Base-by-base conservation (phyloP, 352 stramenopile genomes). In the Phytophthora agathidicida region DNA sequence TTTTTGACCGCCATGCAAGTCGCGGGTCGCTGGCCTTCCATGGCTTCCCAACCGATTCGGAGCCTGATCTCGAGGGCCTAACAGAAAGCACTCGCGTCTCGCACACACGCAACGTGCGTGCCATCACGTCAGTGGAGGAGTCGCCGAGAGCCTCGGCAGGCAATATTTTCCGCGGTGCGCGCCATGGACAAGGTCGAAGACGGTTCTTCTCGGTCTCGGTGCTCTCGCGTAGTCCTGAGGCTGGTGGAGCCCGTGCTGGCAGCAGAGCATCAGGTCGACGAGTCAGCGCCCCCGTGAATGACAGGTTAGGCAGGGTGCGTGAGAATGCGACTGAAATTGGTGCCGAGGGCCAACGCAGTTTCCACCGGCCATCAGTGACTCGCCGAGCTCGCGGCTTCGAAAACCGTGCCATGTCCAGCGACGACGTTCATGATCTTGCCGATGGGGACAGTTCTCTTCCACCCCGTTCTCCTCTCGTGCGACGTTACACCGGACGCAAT, bases 21-120 rank as follows among this genome's bases (percentile, higher is more conserved):
- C 83, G 82, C n/a, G 86, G 84, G 0, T 96, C 86, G 3, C 61
- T 96, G 54, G 86, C 86, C 11, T 93, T 94, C 60, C 86, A 94
- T 24, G 60, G 63, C 1, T 33, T 87, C 9, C 59, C 78, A 9
- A 53, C 41, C n/a, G 64, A 83, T 8, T 62, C 59, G 1, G 65
- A 71, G 4, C 56, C 27, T 8, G 51, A 68, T 36, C 26, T 50
- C 20, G 65, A 68, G 17, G 32, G 37, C 5, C 31, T 67, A 2
- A 35, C 30, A 7, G 42, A 53, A 19, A 54, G 42, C 22, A 20
- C n/a, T 6, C 44, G 57, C 16, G 7, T 38, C 5, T 14, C 48
- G n/a, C 35, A 48, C 9, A 27, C 39, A 16, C 58, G 54, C 26
- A 17, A 22, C 8, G 30, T 8, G 36, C 58, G 55, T 13, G 64